Percentiles rank a stretch among this genome's conserved stretches.
Evolutionary conservation across 306 rosid genomes (phyloP).

Genomic region (Quercus robur): DNA sequence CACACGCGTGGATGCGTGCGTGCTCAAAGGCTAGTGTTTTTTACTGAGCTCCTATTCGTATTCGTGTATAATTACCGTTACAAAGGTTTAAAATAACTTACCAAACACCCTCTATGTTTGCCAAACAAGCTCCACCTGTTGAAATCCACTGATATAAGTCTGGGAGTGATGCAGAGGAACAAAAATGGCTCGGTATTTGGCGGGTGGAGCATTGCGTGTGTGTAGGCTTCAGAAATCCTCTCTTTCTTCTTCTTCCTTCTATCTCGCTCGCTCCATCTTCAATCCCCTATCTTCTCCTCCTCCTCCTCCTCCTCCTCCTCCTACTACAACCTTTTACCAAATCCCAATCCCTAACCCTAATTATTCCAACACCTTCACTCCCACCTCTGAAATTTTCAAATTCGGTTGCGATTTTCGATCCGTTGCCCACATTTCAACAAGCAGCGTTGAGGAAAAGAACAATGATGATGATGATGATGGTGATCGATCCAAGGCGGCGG

Average conservation of each 20-base stretch:
- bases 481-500: not conserved
- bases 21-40: no score
- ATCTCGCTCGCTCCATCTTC: conserved; percentile 9
- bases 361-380: not conserved
- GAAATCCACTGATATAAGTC: no score
- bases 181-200: conserved; percentile 34
- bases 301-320: no score
- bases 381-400: conserved; percentile 12
- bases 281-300: conserved; percentile 7
- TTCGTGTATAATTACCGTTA: no score
- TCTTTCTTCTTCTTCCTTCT: conserved; percentile 15
- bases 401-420: conserved; percentile 28
- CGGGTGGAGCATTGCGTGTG: conserved; percentile 35
- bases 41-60: no score
- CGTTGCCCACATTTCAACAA: conserved; percentile 42
- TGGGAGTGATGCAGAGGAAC: no score
- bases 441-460: conserved; percentile 23
- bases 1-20: accelerated
- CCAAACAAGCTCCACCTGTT: no score
- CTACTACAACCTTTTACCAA: conserved; percentile 19
- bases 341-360: conserved; percentile 3
- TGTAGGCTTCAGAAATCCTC: conserved; percentile 38
- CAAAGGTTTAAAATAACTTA: no score
- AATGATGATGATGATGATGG: conserved; percentile 12
- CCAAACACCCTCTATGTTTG: no score